Evolutionary conservation across 257 asterid genomes (phyloP).

Genomic region (Solanum etuberosum): DNA sequence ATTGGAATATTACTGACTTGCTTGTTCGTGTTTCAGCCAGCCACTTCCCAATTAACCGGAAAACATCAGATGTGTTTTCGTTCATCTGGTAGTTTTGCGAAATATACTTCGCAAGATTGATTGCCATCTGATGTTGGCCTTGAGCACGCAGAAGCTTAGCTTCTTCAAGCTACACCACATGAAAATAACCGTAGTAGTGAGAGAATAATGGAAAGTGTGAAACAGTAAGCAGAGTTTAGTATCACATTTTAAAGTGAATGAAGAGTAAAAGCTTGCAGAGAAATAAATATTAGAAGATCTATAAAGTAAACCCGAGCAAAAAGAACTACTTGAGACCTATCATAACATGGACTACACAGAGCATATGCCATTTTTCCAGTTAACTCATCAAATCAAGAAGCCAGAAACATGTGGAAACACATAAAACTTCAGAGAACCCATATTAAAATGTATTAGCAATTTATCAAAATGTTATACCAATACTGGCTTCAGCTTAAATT

Average conservation of each 20-base stretch:
- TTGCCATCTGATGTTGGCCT: slow-evolving; percentile 94
- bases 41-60: slow-evolving; percentile 93
- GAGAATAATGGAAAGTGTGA: not conserved
- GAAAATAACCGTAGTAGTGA: not conserved
- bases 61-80: slow-evolving; percentile 66
- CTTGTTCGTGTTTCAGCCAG: slow-evolving; percentile 93
- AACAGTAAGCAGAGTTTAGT: not conserved
- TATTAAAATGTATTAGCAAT: not conserved
- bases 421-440: not conserved
- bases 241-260: not conserved
- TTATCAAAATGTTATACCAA: not conserved
- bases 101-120: slow-evolving; percentile 84
- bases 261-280: not conserved
- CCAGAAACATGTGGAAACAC: not conserved
- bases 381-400: not conserved
- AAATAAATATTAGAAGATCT: not conserved
- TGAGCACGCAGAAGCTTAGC: slow-evolving; percentile 96
- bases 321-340: not conserved
- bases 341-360: not conserved
- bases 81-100: slow-evolving; percentile 48
- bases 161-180: slow-evolving; percentile 68
- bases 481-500: not conserved
- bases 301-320: not conserved
- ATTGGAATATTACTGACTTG: slow-evolving; percentile 47
- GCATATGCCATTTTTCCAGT: not conserved